Evolutionary conservation across 2,329 filamentous ascomycete genomes (phyloP).

Genomic region (Fonsecaea nubica): DNA sequence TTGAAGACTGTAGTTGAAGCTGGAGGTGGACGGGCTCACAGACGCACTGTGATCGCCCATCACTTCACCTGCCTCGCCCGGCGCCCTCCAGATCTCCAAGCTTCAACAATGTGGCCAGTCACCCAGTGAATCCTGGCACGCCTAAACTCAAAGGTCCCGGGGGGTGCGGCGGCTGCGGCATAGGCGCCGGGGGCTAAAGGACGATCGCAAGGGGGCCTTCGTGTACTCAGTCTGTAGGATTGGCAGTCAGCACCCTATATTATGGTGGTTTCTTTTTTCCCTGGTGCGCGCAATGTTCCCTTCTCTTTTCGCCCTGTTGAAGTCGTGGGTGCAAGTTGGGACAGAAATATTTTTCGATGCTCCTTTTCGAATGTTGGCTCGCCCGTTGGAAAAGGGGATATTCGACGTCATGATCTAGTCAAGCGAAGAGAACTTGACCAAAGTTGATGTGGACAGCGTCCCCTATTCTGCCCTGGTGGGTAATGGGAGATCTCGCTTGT

Average conservation of each 20-base stretch:
- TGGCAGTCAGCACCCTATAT: not conserved
- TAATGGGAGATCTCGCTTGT: conserved; percentile 19
- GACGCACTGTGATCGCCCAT: conserved; percentile 27
- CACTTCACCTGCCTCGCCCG: conserved; percentile 12
- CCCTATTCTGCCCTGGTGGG: conserved; percentile 19
- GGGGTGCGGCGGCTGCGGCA: not conserved
- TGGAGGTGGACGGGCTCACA: conserved; percentile 23
- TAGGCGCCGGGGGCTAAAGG: conserved; percentile 2
- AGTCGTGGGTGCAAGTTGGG: not conserved
- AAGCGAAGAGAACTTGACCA: conserved; percentile 34
- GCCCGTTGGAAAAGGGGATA: conserved; percentile 24
- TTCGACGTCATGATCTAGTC: conserved; percentile 31
- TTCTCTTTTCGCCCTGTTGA: not conserved
- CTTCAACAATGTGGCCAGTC: not conserved
- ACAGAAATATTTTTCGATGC: conserved; percentile 16
- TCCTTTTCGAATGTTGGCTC: conserved; percentile 19
- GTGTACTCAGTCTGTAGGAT: not conserved
- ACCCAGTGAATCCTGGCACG: not conserved
- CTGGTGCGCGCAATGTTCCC: not conserved
- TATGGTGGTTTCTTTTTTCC: not conserved
- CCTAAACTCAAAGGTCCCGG: conserved; percentile 5
- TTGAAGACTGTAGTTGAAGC: conserved; percentile 32
- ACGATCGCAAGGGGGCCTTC: not conserved
- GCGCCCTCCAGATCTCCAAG: conserved; percentile 6
- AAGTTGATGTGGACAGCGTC: conserved; percentile 5